phyloP scores from a whole-genome alignment of 805 yeast genomes.

The Zygosaccharomyces rouxii region DNA sequence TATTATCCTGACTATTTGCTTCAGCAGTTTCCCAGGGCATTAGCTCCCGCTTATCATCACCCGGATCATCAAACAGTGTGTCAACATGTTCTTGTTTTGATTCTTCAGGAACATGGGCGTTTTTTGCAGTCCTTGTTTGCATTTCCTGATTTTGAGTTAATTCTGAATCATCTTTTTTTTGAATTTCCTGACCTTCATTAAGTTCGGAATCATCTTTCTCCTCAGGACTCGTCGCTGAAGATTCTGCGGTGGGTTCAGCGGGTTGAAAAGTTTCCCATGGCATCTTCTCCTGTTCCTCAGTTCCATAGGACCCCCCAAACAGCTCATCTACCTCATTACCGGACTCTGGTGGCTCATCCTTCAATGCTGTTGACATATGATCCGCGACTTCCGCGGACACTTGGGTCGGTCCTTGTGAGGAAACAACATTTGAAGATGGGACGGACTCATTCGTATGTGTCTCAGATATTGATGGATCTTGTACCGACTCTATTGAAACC shows the following conservation, averaged over 20 bases:
- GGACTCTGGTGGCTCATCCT: background rate
- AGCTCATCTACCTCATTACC: background rate
- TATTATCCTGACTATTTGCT: too few species aligned
- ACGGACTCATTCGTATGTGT: too few species aligned
- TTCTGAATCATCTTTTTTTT: background rate
- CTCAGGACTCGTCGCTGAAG: background rate
- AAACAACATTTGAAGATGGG: too few species aligned
- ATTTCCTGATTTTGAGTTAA: background rate
- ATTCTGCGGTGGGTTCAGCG: background rate
- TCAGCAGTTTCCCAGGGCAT: background rate
- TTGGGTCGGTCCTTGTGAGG: background rate
- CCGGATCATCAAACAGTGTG: background rate
- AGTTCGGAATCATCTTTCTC: background rate
- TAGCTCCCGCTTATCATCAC: background rate
- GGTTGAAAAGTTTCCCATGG: slow-evolving; percentile 9
- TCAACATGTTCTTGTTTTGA: background rate
- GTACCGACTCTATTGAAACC: too few species aligned
- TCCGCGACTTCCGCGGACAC: background rate
- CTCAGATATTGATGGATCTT: too few species aligned
- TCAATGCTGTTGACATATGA: background rate
- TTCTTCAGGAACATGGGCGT: background rate
- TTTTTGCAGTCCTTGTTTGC: background rate
- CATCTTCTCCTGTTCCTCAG: slow-evolving; percentile 4
- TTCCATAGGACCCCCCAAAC: background rate
- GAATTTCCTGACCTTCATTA: background rate